Conservation (phyloP, 208 protist genomes). For the Lotmaria passim region DNA sequence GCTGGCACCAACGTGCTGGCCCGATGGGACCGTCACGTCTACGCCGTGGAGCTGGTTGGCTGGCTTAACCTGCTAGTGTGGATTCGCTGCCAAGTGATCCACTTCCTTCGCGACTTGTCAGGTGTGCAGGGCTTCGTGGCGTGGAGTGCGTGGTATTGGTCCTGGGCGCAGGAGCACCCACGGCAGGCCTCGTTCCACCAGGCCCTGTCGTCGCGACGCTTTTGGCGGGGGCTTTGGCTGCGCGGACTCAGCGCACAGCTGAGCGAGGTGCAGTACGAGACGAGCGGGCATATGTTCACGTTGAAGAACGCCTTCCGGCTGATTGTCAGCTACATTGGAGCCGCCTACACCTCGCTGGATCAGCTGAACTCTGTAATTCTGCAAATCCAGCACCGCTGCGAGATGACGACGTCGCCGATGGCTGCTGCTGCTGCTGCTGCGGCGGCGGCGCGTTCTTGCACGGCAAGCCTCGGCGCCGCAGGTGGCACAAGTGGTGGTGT, state of each 20-base stretch:
- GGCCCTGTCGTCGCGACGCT: slow-evolving; percentile 40
- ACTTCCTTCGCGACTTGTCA: slow-evolving; percentile 60
- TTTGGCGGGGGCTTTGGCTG: slow-evolving; percentile 45
- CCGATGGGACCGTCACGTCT: slow-evolving; percentile 17
- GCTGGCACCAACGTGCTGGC: slow-evolving; percentile 2
- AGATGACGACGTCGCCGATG: slow-evolving; percentile 34
- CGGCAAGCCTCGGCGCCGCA: not conserved
- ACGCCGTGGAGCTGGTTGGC: slow-evolving; percentile 43
- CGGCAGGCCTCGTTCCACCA: slow-evolving; percentile 49
- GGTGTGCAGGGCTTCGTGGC: slow-evolving; percentile 57
- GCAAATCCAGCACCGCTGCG: slow-evolving; percentile 41
- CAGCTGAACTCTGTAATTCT: slow-evolving; percentile 47
- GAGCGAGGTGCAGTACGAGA: slow-evolving; percentile 31
- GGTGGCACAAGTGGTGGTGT: no score
- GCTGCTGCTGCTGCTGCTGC: slow-evolving; percentile 29
- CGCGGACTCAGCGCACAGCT: slow-evolving; percentile 25
- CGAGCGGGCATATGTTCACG: slow-evolving; percentile 50
- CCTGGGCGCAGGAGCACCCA: slow-evolving; percentile 63
- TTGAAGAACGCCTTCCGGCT: slow-evolving; percentile 55
- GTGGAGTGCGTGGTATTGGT: slow-evolving; percentile 77
- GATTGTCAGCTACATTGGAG: slow-evolving; percentile 64
- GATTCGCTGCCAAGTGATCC: slow-evolving; percentile 52
- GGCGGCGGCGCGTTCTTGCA: not conserved
- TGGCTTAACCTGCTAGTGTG: slow-evolving; percentile 70
- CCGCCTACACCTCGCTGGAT: slow-evolving; percentile 49